Percentiles rank a stretch among this genome's conserved stretches.
Conservation (phyloP, 768 basidiomycete genomes). For the Pulveroboletus ravenelii region DNA sequence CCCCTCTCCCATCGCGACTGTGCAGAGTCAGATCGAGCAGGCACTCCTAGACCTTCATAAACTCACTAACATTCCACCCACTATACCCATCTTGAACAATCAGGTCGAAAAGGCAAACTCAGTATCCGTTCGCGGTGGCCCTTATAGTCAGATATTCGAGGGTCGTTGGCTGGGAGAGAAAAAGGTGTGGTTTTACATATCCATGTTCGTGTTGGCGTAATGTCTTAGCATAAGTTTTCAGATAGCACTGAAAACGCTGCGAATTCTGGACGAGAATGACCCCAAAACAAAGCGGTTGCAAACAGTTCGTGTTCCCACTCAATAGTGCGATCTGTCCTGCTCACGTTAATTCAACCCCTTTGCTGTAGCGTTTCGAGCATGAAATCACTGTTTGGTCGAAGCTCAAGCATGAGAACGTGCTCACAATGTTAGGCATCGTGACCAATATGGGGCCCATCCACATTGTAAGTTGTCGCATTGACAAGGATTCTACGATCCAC, state of each 20-base stretch:
- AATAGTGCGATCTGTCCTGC: background rate
- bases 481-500: background rate
- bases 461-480: constrained; percentile 32
- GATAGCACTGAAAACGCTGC: constrained; percentile 56
- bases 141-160: constrained; percentile 51
- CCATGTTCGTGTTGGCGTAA: background rate
- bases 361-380: constrained; percentile 47
- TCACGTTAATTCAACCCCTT: background rate
- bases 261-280: constrained; percentile 42
- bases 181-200: constrained; percentile 35
- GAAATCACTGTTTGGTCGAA: constrained; percentile 53
- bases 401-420: constrained; percentile 43
- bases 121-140: constrained; percentile 45
- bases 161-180: constrained; percentile 53
- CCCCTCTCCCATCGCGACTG: constrained; percentile 22
- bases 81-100: constrained; percentile 48
- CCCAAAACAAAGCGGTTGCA: constrained; percentile 40
- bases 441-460: constrained; percentile 50
- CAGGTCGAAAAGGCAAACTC: constrained; percentile 40
- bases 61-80: constrained; percentile 49
- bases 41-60: constrained; percentile 45
- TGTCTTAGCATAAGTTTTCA: constrained; percentile 16
- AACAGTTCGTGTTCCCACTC: constrained; percentile 10
- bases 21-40: constrained; percentile 39
- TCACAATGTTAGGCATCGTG: constrained; percentile 52